These are phyloP conservation scores for Graphilbum sp. DNA, from an alignment of 2,329 filamentous ascomycete species.

Conservation along the genomic window DNA sequence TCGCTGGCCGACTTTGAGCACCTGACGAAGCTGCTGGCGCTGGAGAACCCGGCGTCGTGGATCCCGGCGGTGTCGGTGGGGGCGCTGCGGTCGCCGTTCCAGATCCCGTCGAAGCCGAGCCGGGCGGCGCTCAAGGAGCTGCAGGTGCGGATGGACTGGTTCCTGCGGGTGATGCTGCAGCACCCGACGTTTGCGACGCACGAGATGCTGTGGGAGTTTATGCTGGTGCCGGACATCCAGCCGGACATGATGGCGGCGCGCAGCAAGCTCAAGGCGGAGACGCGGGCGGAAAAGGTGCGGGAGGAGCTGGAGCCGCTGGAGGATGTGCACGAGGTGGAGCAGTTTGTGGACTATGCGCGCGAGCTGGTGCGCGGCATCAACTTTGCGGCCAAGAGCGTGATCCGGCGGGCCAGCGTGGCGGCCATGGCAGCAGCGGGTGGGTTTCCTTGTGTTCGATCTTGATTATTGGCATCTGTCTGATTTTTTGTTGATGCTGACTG, in stretches of 20 bases:
- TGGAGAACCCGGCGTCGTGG: conserved; percentile 93
- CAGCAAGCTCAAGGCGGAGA: conserved; percentile 71
- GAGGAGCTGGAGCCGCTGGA: conserved; percentile 80
- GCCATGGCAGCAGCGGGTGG: conserved; percentile 46
- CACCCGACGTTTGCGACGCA: conserved; percentile 92
- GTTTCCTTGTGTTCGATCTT: too few relatives aligned
- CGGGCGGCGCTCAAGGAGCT: conserved; percentile 74
- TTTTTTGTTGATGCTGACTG: too few relatives aligned
- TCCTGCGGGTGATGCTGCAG: conserved; percentile 68
- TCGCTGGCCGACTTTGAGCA: conserved; percentile 85
- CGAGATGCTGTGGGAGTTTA: conserved; percentile 98
- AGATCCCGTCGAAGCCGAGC: conserved; percentile 84
- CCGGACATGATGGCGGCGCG: conserved; percentile 79
- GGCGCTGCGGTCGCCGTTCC: conserved; percentile 71
- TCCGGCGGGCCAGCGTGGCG: conserved; percentile 61
- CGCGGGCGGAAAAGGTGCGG: conserved; percentile 64
- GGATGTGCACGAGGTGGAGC: conserved; percentile 75
- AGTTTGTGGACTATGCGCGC: conserved; percentile 79
- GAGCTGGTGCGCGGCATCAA: conserved; percentile 80
- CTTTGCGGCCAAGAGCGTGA: conserved; percentile 64
- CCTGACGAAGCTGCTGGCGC: conserved; percentile 61
- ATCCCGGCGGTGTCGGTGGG: conserved; percentile 62
- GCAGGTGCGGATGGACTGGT: conserved; percentile 72
- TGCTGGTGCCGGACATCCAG: conserved; percentile 87
- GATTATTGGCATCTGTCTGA: too few relatives aligned